Evolutionary conservation across 345 rosid genomes (phyloP), one percentile per base, ranked within the genome.

Genomic region (Cardamine chenopodiifolia): DNA sequence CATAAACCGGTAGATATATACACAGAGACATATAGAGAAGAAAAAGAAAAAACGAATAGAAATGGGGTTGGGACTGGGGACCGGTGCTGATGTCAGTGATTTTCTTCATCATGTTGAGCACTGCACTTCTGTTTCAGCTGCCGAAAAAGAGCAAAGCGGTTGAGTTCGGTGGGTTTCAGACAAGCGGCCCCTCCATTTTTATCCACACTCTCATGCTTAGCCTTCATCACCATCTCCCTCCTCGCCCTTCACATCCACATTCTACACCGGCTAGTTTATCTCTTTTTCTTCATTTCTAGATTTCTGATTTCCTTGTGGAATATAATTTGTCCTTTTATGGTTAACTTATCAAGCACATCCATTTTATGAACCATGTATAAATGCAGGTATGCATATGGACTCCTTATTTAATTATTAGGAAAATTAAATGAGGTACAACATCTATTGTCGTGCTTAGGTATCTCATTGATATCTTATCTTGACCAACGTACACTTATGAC

Each of bases 51-150:
- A n/a, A n/a, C 14, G 7, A 23, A 20, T 23, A 62, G 61, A 52
- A 55, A 68, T 20, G 89, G 83, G 81, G 8, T 62, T 62, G 65
- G 92, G n/a, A 86, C 55, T 85, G 90, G 88, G 92, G 88, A 25
- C 89, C 93, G 1, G 87, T 88, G 56, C 17, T 88, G 52, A 78
- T 88, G 44, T 89, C 85, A 11, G 80, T 86, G 29, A 69, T 85
- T 28, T 80, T 88, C 25, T 88, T 86, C 67, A 82, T 86, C 74
- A 4, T 88, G 61, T 64, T 88, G 66, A 82, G 84, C 62, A 89
- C 90, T 4, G 89, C 90, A 49, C 81, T 83, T 61, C 68, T 87
- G 74, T 85, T 81, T 70, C 91, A 87, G 86, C 58, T 87, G 31
- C 89, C 91, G 0, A 89, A 83, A 23, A 82, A 85, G 64, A 71